Base-by-base conservation (phyloP, 805 yeast genomes). In the Saturnispora quitensis region DNA sequence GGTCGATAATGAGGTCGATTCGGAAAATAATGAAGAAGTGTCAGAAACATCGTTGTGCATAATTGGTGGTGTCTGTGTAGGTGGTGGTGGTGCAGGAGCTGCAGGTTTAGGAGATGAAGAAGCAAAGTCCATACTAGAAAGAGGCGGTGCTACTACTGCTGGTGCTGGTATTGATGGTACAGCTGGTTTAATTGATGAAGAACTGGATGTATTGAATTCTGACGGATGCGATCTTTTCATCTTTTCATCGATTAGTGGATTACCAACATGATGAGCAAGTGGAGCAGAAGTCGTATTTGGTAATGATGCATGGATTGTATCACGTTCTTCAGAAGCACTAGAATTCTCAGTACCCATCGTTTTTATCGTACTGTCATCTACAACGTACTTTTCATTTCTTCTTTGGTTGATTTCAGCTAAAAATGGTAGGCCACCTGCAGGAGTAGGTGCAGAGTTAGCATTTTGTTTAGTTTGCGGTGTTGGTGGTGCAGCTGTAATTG, bases 371-470 rank as follows among this genome's bases (percentile, higher is more conserved):
- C 51, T 56, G 20, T 59, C 65, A 50, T 73, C 80, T n/a, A 80
- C 70, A 13, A 77, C 82, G 60, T 69, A 61, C 0, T 73, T 53
- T 20, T 80, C 81, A 55, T 75, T 72, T 62, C 84, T 69, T 60
- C 75, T 77, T 40, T 75, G 72, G 54, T 79, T 78, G 47, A 81
- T 80, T 53, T 80, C 78, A 0, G 80, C 80, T 47, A 80, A 68
- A 58, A 81, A 80, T 6, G 86, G 85, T 24, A 80, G 61, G 0
- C 72, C 75, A 1, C 78, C 79, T 8, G 59, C 47, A 15, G 64
- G 59, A 8, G 63, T 50, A 12, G 58, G 47, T 45, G 55, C 24
- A 46, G 56, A n/a, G 27, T 43, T 28, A 27, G 47, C 18, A 28
- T 22, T 12, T 13, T 55, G 46, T 18, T 38, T 18, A 12, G 4